These are phyloP conservation scores for Marasmius fiardii DNA, from an alignment of 1,284 basidiomycete genomes.

Conservation along the genomic window DNA sequence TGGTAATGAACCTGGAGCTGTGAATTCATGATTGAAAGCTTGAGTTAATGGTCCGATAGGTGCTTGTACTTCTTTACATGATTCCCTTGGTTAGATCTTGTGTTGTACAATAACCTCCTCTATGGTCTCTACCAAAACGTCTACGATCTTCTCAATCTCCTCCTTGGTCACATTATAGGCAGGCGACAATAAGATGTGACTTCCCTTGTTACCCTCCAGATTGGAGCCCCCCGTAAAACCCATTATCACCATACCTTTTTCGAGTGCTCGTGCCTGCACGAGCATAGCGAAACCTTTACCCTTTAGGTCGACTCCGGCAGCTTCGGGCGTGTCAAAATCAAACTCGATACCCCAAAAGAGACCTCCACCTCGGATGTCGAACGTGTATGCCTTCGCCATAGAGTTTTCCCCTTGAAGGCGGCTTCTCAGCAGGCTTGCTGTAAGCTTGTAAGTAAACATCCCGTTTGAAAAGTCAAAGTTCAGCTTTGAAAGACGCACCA, in stretches of 20 bases:
- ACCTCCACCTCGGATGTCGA: constrained; percentile 77
- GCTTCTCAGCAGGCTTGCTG: constrained; percentile 48
- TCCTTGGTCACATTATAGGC: constrained; percentile 70
- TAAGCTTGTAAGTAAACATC: neutral
- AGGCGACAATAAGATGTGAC: constrained; percentile 67
- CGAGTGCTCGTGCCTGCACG: constrained; percentile 61
- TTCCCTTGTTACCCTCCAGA: constrained; percentile 67
- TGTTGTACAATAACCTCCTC: constrained; percentile 54
- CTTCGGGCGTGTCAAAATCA: constrained; percentile 49
- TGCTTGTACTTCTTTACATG: neutral
- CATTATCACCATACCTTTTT: constrained; percentile 67
- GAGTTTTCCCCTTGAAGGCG: constrained; percentile 53
- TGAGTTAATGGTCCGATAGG: neutral
- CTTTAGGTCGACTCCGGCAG: constrained; percentile 44
- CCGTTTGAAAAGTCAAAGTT: neutral
- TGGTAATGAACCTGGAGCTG: neutral
- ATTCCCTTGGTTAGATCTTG: neutral
- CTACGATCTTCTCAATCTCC: constrained; percentile 65
- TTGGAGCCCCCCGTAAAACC: constrained; percentile 70
- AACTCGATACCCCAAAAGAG: constrained; percentile 84
- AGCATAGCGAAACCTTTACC: constrained; percentile 30
- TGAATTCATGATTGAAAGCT: neutral
- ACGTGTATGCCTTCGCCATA: constrained; percentile 59
- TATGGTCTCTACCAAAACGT: constrained; percentile 57
- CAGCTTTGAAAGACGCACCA: constrained; percentile 23